Evolutionary conservation across 257 asterid genomes (phyloP), one percentile per base, ranked within the genome.

Genomic region (Schizonepeta tenuifolia): DNA sequence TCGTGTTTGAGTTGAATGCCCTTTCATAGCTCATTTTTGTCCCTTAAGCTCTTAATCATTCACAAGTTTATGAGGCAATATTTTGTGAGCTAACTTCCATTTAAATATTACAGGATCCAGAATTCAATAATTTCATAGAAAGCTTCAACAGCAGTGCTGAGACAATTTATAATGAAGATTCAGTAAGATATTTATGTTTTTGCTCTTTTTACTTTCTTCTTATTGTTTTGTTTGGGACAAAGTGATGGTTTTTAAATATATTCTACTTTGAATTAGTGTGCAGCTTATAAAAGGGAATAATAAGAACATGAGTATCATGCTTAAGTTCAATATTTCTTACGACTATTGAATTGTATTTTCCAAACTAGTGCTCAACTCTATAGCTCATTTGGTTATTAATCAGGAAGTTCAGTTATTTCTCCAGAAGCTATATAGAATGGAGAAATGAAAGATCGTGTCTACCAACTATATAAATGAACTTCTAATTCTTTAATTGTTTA

Each of bases 41-140:
- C 33, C 5, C 33, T 28, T 28, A 28, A 28, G 33, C 33, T 28
- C 33, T 28, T 28, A 28, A 28, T 28, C 0, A 3, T 28, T 28
- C 33, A 28, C 33, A 60, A 66, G 4, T 36, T 31, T 31, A 31
- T 1, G 36, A 31, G 36, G 6, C 36, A 31, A 31, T 31, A 31
- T 4, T 28, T 67, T 28, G 59, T 74, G 74, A 69, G 61, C 66
- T 70, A 70, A 65, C 69, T 65, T 71, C 38, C 60, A 65, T 74
- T 79, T 73, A 11, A 65, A 57, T 61, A 75, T 80, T 85, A 59
- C 96, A 95, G 99, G 92, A 95, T 84, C 93, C 92, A 35, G 83
- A 83, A 36, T 95, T 95, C 86, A 72, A 73, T 38, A 83, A 86
- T 78, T 87, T 88, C 80, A 79, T 95, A 75, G 89, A 90, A 80